Base-by-base conservation (phyloP, 2,329 filamentous ascomycete species). In the Trichoderma gracile region DNA sequence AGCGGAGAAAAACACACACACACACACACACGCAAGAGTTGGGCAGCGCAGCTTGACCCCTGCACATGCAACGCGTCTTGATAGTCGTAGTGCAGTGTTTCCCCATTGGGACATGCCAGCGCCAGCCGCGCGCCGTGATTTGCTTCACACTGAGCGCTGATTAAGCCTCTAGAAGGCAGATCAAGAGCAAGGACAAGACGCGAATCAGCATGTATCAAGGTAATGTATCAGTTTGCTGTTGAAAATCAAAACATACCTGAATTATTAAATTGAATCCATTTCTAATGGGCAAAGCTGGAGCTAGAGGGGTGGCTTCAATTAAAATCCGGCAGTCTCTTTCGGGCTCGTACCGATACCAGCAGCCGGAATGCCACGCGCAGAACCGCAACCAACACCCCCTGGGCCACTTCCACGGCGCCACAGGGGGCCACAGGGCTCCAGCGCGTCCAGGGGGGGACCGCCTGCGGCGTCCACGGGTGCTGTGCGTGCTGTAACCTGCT, bases 11-110 rank as follows among this genome's bases (percentile, higher is more conserved):
- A 38, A 21, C 23, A 21, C 19, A 52, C 23, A 58, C 27, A n/a
- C n/a, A 61, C 27, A 25, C 23, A n/a, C 19, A 52, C 23, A 58
- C 38, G 15, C n/a, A 61, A 33, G 25, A n/a, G 14, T 46, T 42
- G 33, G 45, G 54, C 17, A 19, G 47, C 40, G 57, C 38, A 46
- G 38, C 23, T 46, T 25, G 38, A 52, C 57, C 57, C 59, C 53
- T 57, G 69, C 63, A 71, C 70, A 68, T 71, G 71, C 64, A 70
- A 72, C 72, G 73, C 73, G 73, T 75, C 73, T 75, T 74, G 70
- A 75, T 71, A 73, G 33, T 10, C n/a, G n/a, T n/a, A n/a, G n/a
- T n/a, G n/a, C n/a, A 38, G 33, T 72, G 69, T 73, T 76, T 73
- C 73, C 73, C 68, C 59, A 74, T 75, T 69, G 69, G 73, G 73